Evolutionary conservation across 768 basidiomycete species (phyloP).

Genomic region (Boletales sp.): DNA sequence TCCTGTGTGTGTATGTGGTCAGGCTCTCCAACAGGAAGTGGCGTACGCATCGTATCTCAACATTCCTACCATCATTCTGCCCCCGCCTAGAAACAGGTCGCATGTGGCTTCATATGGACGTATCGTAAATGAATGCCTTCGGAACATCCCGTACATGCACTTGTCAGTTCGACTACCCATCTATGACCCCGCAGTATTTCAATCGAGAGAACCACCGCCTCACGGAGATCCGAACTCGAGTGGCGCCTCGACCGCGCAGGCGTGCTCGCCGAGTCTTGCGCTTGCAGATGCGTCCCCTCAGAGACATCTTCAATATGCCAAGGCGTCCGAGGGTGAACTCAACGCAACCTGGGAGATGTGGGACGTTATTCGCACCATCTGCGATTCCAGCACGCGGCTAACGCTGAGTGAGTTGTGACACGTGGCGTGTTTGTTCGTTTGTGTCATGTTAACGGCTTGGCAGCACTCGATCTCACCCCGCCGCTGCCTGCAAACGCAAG

Average conservation of each 20-base stretch:
- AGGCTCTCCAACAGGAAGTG: constrained; percentile 93
- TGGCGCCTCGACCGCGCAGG: constrained; percentile 21
- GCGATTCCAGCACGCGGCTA: constrained; percentile 75
- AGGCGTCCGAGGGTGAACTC: constrained; percentile 52
- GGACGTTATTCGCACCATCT: constrained; percentile 90
- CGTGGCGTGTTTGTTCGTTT: constrained; percentile 1
- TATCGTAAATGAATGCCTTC: constrained; percentile 76
- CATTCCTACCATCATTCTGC: constrained; percentile 80
- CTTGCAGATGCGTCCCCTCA: constrained; percentile 23
- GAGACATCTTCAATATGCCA: constrained; percentile 25
- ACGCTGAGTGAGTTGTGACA: constrained; percentile 68
- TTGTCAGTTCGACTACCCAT: constrained; percentile 83
- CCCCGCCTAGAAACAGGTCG: constrained; percentile 79
- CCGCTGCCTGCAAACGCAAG: constrained; percentile 72
- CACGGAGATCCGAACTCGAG: constrained; percentile 27
- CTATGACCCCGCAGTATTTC: constrained; percentile 67
- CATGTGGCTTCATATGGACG: constrained; percentile 92
- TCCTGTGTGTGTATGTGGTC: constrained; percentile 2
- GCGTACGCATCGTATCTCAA: constrained; percentile 92
- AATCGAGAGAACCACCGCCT: constrained; percentile 31
- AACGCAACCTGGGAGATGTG: constrained; percentile 97
- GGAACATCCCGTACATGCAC: constrained; percentile 65
- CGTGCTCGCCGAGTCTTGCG: constrained; percentile 15
- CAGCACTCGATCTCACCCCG: constrained; percentile 89
- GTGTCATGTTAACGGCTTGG: constrained; percentile 10